These are phyloP conservation scores for Wickerhamiella dianesei DNA, from an alignment of 805 yeast genomes.

Conservation along the genomic window DNA sequence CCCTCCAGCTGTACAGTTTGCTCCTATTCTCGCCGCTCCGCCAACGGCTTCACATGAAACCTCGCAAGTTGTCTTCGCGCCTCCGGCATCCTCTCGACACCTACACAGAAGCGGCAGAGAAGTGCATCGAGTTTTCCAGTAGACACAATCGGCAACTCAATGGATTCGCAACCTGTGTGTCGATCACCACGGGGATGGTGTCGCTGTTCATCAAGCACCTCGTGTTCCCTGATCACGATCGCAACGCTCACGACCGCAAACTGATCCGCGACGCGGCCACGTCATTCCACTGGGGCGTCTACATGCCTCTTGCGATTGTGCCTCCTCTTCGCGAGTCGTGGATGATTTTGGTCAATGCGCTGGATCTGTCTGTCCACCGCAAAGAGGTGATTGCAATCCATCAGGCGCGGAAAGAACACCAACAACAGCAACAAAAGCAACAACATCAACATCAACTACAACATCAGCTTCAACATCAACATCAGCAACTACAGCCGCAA, in stretches of 20 bases:
- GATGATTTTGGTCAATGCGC: background rate
- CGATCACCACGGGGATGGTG: background rate
- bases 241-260: background rate
- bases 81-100: background rate
- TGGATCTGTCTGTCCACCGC: background rate
- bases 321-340: background rate
- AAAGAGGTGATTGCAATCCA: background rate
- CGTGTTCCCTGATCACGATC: background rate
- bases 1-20: background rate
- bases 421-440: background rate
- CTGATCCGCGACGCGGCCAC: background rate
- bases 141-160: background rate
- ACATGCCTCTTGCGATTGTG: background rate
- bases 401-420: background rate
- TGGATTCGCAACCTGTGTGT: background rate
- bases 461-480: background rate
- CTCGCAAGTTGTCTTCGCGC: background rate
- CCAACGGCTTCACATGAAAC: background rate
- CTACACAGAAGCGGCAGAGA: background rate
- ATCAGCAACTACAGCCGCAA: background rate
- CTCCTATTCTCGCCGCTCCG: background rate
- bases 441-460: background rate
- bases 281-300: background rate
- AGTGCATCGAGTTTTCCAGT: background rate
- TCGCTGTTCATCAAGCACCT: slow-evolving; percentile 1